Percentiles rank a stretch among this genome's conserved stretches.
Conservation (phyloP, 2,329 filamentous ascomycete species). For the Botrytis tulipae region DNA sequence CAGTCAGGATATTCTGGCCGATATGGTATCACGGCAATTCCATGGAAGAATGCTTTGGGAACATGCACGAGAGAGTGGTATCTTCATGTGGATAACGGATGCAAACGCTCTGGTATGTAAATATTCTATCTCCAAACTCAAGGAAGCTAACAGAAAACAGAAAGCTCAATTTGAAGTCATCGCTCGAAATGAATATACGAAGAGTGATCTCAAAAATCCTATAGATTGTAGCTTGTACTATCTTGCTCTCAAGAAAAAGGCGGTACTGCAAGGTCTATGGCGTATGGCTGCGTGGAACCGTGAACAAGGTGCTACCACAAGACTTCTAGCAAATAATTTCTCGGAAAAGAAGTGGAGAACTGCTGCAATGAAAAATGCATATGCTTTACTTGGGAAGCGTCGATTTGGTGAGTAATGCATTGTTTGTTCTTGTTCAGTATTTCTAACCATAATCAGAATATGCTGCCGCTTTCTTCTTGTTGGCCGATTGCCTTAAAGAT, state of each 20-base stretch:
- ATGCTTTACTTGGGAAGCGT: constrained; percentile 86
- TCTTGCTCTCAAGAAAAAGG: constrained; percentile 85
- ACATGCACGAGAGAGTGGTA: constrained; percentile 78
- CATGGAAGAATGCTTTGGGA: constrained; percentile 81
- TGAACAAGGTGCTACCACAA: constrained; percentile 78
- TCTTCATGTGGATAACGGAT: constrained; percentile 95
- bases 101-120: constrained; percentile 66
- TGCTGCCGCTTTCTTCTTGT: constrained; percentile 90
- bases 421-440: constrained; percentile 18
- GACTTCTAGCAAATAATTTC: constrained; percentile 87
- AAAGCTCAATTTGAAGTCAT: constrained; percentile 82
- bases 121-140: not conserved
- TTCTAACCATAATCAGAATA: constrained; percentile 60
- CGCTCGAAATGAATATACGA: constrained; percentile 90
- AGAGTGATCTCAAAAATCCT: constrained; percentile 81
- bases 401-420: constrained; percentile 64
- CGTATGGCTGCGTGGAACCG: constrained; percentile 87
- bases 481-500: constrained; percentile 81
- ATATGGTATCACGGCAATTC: constrained; percentile 78
- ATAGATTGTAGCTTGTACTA: constrained; percentile 91
- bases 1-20: constrained; percentile 84
- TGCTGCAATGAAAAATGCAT: constrained; percentile 91
- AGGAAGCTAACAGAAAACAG: constrained; percentile 42
- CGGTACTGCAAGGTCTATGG: constrained; percentile 87
- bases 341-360: constrained; percentile 82